phyloP scores from a whole-genome alignment of 2,329 filamentous ascomycete genomes.

The Cyphellophora europaea region DNA sequence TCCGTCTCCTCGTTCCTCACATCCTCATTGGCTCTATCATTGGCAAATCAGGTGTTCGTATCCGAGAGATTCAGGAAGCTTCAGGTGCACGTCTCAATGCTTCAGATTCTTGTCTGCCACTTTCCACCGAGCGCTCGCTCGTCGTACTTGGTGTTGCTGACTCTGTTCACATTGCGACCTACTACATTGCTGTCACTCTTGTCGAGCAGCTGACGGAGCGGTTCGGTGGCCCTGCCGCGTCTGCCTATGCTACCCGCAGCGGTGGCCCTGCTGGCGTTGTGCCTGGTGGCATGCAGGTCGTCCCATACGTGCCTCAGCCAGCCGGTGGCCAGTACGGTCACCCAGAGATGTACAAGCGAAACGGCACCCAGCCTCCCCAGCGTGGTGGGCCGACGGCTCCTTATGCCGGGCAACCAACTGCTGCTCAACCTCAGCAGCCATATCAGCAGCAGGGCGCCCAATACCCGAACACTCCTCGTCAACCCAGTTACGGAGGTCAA shows the following conservation, averaged over 20 bases:
- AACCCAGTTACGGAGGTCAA: slow-evolving; percentile 60
- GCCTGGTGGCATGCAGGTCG: slow-evolving; percentile 95
- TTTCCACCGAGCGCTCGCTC: slow-evolving; percentile 94
- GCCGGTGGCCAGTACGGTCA: slow-evolving; percentile 88
- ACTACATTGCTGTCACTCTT: slow-evolving; percentile 96
- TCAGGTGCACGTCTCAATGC: slow-evolving; percentile 94
- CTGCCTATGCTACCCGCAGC: slow-evolving; percentile 93
- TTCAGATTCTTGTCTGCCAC: slow-evolving; percentile 84
- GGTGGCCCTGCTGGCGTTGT: slow-evolving; percentile 88
- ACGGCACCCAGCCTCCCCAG: slow-evolving; percentile 61
- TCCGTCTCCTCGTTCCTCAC: slow-evolving; percentile 89
- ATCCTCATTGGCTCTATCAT: slow-evolving; percentile 98
- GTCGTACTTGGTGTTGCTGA: slow-evolving; percentile 97
- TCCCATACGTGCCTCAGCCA: slow-evolving; percentile 93
- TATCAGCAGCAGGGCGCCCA: slow-evolving; percentile 49
- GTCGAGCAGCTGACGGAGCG: slow-evolving; percentile 95
- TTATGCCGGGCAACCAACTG: slow-evolving; percentile 36
- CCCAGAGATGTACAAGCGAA: slow-evolving; percentile 71
- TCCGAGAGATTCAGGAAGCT: slow-evolving; percentile 96
- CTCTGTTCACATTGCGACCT: slow-evolving; percentile 96
- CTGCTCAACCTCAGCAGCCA: slow-evolving; percentile 41
- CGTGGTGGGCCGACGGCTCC: slow-evolving; percentile 55
- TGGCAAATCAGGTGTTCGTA: slow-evolving; percentile 89
- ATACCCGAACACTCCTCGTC: slow-evolving; percentile 67
- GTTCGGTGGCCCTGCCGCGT: slow-evolving; percentile 89